Evolutionary conservation across 2,329 filamentous ascomycete genomes (phyloP), one percentile per base, ranked within the genome.

Genomic region (Colletotrichum gloeosporioides): DNA sequence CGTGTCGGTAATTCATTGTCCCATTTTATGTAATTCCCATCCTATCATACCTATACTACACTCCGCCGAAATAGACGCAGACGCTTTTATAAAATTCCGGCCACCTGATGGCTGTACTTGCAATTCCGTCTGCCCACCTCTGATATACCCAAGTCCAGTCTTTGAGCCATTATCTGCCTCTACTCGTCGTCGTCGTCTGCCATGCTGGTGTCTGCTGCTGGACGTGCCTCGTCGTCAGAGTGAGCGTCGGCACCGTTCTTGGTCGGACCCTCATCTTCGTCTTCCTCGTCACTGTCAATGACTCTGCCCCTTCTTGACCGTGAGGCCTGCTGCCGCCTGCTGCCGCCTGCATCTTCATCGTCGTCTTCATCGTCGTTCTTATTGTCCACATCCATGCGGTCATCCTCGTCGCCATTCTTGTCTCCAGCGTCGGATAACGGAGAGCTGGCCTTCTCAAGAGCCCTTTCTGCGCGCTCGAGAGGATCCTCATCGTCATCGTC

Each of bases 201-300:
- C 85, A 89, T 87, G 79, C 82, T 86, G 1, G 84, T 84, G 72
- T 88, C 84, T n/a, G 80, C 80, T 1, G 79, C 80, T 2, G 74
- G 67, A 4, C 78, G 78, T 10, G 81, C 80, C 69, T 80, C 83
- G 25, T 80, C 80, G 32, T 44, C 75, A 15, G 71, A 80, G 9
- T 77, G 62, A 39, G 71, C 71, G 5, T 57, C 78, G 22, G 63
- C 71, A 29, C 76, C 78, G 27, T 78, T 79, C 12, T 79, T 36
- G 53, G 62, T 32, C 8, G 69, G 71, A 8, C 29, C 84, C 31
- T 82, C 84, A 2, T 82, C 85, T 25, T 86, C 87, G 6, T 90
- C 89, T 8, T 89, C 89, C 65, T 91, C 90, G 65, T 91, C 90
- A 67, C 88, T 90, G 69, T 91, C 89, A 53, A 91, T 82, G 32